Evolutionary conservation across 1,284 basidiomycete species (phyloP).

Genomic region (Ganoderma lingzhi): DNA sequence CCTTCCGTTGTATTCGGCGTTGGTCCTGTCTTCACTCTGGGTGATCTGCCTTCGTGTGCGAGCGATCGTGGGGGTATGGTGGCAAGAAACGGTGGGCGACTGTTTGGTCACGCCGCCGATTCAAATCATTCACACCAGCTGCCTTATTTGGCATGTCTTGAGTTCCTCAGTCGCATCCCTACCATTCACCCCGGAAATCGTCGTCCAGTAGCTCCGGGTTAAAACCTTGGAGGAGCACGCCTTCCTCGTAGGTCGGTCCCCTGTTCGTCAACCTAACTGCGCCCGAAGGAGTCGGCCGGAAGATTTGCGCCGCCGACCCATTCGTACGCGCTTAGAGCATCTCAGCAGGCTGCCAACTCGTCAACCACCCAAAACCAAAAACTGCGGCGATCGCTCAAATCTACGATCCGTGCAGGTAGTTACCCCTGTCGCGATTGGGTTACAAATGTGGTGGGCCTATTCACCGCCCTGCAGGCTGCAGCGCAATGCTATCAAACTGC

Average conservation of each 20-base stretch:
- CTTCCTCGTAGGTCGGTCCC: not conserved
- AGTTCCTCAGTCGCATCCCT: not conserved
- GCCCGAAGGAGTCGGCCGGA: constrained; percentile 26
- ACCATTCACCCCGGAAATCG: not conserved
- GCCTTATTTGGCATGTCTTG: constrained; percentile 19
- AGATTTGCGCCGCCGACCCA: constrained; percentile 18
- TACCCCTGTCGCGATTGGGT: not conserved
- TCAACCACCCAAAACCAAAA: not conserved
- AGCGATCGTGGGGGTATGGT: not conserved
- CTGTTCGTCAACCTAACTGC: constrained; percentile 1
- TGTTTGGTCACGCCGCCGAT: not conserved
- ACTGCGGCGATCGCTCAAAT: constrained; percentile 1
- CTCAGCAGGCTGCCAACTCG: not conserved
- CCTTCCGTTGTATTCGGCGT: constrained; percentile 13
- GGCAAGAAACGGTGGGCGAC: not conserved
- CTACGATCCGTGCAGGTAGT: not conserved
- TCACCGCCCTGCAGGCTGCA: not conserved
- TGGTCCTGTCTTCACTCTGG: not conserved
- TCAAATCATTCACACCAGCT: constrained; percentile 18
- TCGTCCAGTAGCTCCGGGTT: not conserved
- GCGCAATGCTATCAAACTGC: not conserved
- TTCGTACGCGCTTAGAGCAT: constrained; percentile 21
- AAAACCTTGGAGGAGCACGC: not conserved
- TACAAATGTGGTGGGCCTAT: not conserved
- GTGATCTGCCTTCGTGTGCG: not conserved